These are phyloP conservation scores for Primulina eburnea DNA, from an alignment of 257 asterid genomes.

Conservation along the genomic window DNA sequence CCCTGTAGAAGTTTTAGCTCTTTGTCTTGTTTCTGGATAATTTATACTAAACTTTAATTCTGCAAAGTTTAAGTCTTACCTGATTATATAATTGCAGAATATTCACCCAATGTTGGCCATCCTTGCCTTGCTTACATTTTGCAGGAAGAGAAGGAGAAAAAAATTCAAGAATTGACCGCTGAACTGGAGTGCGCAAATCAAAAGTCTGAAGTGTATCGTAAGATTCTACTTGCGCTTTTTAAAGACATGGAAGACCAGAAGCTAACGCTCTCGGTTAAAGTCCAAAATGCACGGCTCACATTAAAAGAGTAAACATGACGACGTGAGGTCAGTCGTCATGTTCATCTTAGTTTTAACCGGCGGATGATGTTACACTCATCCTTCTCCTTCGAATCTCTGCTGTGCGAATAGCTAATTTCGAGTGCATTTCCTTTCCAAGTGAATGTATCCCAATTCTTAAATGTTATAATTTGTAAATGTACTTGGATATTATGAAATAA, in stretches of 20 bases:
- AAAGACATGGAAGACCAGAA: conserved; percentile 92
- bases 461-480: too few species aligned
- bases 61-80: neutral
- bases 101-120: neutral
- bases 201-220: conserved; percentile 68
- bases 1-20: neutral
- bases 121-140: conserved; percentile 11
- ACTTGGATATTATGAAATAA: neutral
- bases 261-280: conserved; percentile 84
- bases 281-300: conserved; percentile 85
- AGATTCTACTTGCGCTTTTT: conserved; percentile 67
- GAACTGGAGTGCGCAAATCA: conserved; percentile 59
- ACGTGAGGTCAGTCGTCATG: neutral
- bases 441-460: neutral
- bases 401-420: neutral
- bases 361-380: neutral
- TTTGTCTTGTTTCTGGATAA: neutral
- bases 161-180: conserved; percentile 50
- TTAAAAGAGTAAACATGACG: conserved; percentile 51
- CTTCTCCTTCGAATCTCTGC: too few species aligned
- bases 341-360: neutral
- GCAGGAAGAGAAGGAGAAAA: conserved; percentile 86
- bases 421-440: neutral
- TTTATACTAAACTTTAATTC: neutral
- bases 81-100: neutral